phyloP scores from a whole-genome alignment of 2,329 filamentous ascomycete species.

The Fusarium praegraminearum region DNA sequence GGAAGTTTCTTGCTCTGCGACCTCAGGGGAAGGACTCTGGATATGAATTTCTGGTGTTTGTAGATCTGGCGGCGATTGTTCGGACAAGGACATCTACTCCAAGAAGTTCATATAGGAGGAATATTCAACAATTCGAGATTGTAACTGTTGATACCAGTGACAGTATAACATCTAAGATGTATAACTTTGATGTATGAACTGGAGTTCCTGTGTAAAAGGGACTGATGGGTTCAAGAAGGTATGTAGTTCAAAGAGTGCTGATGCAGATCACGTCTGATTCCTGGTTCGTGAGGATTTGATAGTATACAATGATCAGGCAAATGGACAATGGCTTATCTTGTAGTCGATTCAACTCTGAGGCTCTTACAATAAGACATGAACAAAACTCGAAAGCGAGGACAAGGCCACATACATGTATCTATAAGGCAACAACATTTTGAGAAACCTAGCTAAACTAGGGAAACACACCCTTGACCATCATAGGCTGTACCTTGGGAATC shows the following conservation, averaged over 20 bases:
- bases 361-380: slow-evolving; percentile 20
- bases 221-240: slow-evolving; percentile 2
- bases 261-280: slow-evolving; percentile 1
- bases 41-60: slow-evolving; percentile 46
- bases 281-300: slow-evolving; percentile 2
- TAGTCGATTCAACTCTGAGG: slow-evolving; percentile 17
- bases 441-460: slow-evolving; percentile 4
- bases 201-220: background rate
- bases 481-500: slow-evolving; percentile 33
- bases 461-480: slow-evolving; percentile 27
- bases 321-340: slow-evolving; percentile 8
- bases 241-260: background rate
- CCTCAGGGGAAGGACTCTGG: slow-evolving; percentile 47
- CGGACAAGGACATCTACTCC: slow-evolving; percentile 46
- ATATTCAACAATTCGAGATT: slow-evolving; percentile 5
- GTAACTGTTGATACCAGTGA: slow-evolving; percentile 1
- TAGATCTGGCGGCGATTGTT: slow-evolving; percentile 31
- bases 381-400: slow-evolving; percentile 30
- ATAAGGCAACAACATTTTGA: slow-evolving; percentile 36
- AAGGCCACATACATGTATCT: slow-evolving; percentile 38
- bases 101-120: slow-evolving; percentile 26
- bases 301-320: slow-evolving; percentile 14
- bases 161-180: slow-evolving; percentile 12
- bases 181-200: slow-evolving; percentile 5
- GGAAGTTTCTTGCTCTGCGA: slow-evolving; percentile 11